phyloP scores from a whole-genome alignment of 2,329 filamentous ascomycete genomes.

The Helminthosporium solani region DNA sequence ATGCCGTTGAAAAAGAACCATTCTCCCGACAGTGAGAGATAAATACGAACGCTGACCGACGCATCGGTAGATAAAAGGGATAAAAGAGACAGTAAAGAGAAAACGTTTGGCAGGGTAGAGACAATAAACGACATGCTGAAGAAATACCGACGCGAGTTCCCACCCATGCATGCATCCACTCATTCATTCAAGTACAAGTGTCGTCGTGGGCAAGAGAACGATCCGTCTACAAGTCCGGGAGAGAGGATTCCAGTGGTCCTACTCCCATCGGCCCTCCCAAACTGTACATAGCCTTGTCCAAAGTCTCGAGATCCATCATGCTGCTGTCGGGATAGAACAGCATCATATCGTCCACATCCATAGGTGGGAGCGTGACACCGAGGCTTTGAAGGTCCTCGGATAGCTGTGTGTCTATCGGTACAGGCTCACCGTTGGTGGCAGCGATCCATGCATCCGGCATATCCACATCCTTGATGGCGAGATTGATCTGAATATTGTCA shows the following conservation, averaged over 20 bases:
- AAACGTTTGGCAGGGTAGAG: no score
- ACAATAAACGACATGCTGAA: no score
- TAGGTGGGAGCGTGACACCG: conserved; percentile 33
- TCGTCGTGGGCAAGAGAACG: no score
- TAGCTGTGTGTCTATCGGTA: conserved; percentile 34
- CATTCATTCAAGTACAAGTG: no score
- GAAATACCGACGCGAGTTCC: no score
- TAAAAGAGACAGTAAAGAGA: no score
- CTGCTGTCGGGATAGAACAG: conserved; percentile 29
- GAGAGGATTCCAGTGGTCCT: conserved; percentile 21
- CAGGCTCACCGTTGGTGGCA: conserved; percentile 24
- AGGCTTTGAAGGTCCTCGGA: conserved; percentile 34
- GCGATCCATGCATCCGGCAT: conserved; percentile 37
- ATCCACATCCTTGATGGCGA: conserved; percentile 39
- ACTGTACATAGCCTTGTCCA: conserved; percentile 37
- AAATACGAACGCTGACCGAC: no score
- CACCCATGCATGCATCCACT: no score
- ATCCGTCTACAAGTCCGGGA: conserved; percentile 8
- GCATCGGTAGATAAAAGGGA: no score
- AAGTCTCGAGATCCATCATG: conserved; percentile 37
- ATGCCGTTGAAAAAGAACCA: no score
- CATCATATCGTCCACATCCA: conserved; percentile 40
- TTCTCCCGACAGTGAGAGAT: no score
- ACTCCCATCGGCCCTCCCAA: conserved; percentile 20
- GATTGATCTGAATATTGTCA: conserved; percentile 44